Conservation (phyloP, 2,329 filamentous ascomycete genomes). For the Davidsoniella neocaledoniae region DNA sequence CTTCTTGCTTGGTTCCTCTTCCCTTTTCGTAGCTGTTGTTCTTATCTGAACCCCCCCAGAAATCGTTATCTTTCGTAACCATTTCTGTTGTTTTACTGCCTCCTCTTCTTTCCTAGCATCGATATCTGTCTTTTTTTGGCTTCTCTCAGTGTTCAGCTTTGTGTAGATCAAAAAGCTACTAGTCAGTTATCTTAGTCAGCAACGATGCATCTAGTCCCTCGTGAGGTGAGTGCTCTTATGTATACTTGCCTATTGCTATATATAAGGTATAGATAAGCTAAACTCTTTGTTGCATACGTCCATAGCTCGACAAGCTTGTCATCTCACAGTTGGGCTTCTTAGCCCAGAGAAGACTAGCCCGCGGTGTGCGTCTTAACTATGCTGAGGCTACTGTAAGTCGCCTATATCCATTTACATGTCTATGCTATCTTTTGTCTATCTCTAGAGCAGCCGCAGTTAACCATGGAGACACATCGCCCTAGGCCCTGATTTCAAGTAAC, state of each 20-base stretch:
- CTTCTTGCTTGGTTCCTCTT: neutral
- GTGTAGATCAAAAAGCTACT: neutral
- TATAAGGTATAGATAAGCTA: conserved; percentile 9
- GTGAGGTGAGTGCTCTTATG: conserved; percentile 24
- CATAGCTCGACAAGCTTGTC: conserved; percentile 83
- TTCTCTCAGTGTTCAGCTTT: neutral
- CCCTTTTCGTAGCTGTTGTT: too few species aligned
- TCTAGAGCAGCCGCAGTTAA: neutral
- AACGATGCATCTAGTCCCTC: conserved; percentile 31
- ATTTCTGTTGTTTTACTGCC: too few species aligned
- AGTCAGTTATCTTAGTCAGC: neutral
- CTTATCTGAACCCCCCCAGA: too few species aligned
- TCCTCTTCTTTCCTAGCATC: too few species aligned
- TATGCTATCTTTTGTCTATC: neutral
- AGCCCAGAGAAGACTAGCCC: conserved; percentile 72
- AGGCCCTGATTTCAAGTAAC: conserved; percentile 73
- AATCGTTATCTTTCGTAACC: too few species aligned
- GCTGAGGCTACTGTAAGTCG: conserved; percentile 61
- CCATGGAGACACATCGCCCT: neutral
- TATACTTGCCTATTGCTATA: neutral
- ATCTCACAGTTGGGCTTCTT: conserved; percentile 78
- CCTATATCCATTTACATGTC: neutral
- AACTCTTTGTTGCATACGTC: conserved; percentile 4
- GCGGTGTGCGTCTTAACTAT: conserved; percentile 80
- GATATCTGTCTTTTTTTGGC: too few species aligned